These are phyloP conservation scores for Rhododendron williamsianum DNA, from an alignment of 148 eudicot species.

Conservation along the genomic window DNA sequence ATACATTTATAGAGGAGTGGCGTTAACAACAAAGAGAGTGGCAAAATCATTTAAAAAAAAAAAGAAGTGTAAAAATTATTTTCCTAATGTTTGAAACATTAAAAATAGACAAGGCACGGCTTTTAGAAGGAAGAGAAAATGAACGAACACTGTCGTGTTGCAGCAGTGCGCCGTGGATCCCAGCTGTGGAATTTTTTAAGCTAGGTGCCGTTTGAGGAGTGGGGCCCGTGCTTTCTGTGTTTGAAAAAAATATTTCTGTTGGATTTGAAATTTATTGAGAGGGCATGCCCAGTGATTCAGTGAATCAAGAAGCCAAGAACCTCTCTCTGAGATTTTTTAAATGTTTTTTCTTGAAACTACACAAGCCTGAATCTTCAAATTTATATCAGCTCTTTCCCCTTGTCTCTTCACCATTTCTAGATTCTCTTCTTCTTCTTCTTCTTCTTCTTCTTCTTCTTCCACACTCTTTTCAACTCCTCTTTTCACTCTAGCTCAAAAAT, in stretches of 20 bases:
- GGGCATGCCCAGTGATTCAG: background rate
- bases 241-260: background rate
- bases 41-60: too few species aligned
- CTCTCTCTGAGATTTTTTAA: background rate
- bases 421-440: background rate
- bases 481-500: background rate
- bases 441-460: conserved; percentile 3
- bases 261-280: background rate
- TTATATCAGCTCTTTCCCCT: background rate
- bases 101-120: background rate
- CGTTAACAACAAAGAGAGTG: too few species aligned
- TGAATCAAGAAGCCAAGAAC: background rate
- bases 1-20: too few species aligned
- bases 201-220: background rate
- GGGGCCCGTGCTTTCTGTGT: background rate
- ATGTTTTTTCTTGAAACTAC: background rate
- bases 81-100: too few species aligned
- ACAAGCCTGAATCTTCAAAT: background rate
- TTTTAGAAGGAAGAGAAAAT: background rate
- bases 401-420: conserved; percentile 10
- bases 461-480: background rate
- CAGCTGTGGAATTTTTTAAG: background rate
- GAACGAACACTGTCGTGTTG: background rate
- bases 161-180: background rate
- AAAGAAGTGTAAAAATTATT: too few species aligned